A percentile compares a stretch with the other conserved stretches of the same genome.
Conservation (phyloP, 2,329 filamentous ascomycete genomes). For the Dactylella cylindrospora region DNA sequence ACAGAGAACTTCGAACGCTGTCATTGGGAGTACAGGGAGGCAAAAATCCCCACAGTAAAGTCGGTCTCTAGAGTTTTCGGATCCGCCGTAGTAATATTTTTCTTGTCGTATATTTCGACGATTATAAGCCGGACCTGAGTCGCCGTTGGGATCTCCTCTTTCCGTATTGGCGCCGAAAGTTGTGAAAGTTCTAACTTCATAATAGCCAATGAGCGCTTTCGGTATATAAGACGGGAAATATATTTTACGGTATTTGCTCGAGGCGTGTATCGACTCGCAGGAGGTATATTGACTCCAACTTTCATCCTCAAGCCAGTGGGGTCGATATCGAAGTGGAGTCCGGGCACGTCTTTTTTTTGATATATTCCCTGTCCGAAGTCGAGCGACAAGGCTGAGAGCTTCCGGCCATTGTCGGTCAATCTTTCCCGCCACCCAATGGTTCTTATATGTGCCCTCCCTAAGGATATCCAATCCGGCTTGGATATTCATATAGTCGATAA, state of each 20-base stretch:
- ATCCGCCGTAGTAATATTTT: constrained; percentile 11
- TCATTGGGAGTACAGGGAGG: constrained; percentile 7
- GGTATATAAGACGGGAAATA: constrained; percentile 15
- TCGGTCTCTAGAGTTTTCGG: not conserved
- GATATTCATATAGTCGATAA: constrained; percentile 4
- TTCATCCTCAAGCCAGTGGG: constrained; percentile 36
- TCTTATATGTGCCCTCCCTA: not conserved
- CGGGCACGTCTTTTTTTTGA: constrained; percentile 18
- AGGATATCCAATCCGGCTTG: not conserved
- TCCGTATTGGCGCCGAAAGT: not conserved
- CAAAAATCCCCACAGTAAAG: not conserved
- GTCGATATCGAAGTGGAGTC: constrained; percentile 30
- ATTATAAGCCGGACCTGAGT: not conserved
- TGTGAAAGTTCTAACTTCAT: constrained; percentile 3
- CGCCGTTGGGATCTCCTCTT: not conserved
- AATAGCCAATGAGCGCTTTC: constrained; percentile 23
- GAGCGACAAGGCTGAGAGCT: not conserved
- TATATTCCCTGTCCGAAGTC: constrained; percentile 1
- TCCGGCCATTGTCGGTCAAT: constrained; percentile 20
- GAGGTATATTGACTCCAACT: constrained; percentile 21
- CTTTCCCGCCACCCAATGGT: constrained; percentile 19
- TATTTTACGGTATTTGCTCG: constrained; percentile 14
- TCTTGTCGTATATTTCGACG: not conserved
- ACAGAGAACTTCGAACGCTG: constrained; percentile 26
- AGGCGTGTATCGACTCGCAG: constrained; percentile 21